Base-by-base conservation (phyloP, 2,329 filamentous ascomycete species). In the Mycosphaerella sp. region DNA sequence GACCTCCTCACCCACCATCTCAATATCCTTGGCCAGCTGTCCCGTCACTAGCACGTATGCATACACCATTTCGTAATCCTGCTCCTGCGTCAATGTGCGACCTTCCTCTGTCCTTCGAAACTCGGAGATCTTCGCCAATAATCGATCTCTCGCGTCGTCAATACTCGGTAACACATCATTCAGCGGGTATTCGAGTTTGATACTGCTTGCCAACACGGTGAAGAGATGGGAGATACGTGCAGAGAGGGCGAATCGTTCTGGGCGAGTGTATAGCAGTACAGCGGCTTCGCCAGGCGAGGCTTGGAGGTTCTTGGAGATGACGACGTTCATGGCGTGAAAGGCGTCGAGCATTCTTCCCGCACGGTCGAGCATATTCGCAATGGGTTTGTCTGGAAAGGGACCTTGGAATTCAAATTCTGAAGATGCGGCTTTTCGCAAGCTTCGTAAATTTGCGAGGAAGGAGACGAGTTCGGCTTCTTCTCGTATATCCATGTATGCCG, bases 301-400 rank as follows among this genome's bases (percentile, higher is more conserved):
- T 34, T 79, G 79, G 9, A 84, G 75, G 53, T 91, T 87, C 63
- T 90, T 91, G 64, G 86, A 79, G 34, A 95, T 89, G 56, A 96
- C 84, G 9, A 96, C 81, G 57, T 91, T 94, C 88, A 98, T 95
- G 45, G 90, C 89, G 65, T 97, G 90, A 68, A 98, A 96, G 34
- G 88, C 85, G 69, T 96, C 90, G 4, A 97, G 81, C 70, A 96
- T 87, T 46, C 86, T 83, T 56, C 85, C 84, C 1, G 90, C 95
- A 8, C 85, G 85, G 17, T 81, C 79, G 65, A 97, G 79, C 51
- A 97, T 86, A 32, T 82, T 80, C 4, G 79, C 80, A 66, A 87
- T 90, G 13, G 81, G 78, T 39, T 79, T 80, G 56, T 84, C 79
- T 1, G 89, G 88, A 62, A 98, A 98, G 0, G 90, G 89, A 0